phyloP scores from a whole-genome alignment of 257 asterid genomes.

The Plantago elongata region DNA sequence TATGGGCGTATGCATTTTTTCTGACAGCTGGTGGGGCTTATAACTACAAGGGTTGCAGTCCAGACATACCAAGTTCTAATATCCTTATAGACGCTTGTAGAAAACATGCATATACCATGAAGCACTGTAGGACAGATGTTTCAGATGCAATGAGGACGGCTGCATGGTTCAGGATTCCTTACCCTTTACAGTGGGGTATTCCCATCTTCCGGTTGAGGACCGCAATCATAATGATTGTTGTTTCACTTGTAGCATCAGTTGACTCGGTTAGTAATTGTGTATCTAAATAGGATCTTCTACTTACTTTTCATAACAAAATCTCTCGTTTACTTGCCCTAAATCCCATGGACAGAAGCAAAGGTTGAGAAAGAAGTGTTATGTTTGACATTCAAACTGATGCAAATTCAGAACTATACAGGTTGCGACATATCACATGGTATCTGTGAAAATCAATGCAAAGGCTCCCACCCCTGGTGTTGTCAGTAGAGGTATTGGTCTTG shows the following conservation, averaged over 20 bases:
- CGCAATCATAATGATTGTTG: constrained; percentile 75
- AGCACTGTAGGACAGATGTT: constrained; percentile 93
- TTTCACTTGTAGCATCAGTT: constrained; percentile 73
- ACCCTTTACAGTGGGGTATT: constrained; percentile 96
- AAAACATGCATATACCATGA: constrained; percentile 92
- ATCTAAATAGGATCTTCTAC: not conserved
- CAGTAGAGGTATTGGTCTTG: constrained; percentile 87
- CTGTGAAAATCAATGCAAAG: constrained; percentile 55
- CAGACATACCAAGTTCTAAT: constrained; percentile 82
- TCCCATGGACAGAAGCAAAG: too few species aligned
- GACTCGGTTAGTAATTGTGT: constrained; percentile 69
- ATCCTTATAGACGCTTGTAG: constrained; percentile 76
- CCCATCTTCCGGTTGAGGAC: constrained; percentile 86
- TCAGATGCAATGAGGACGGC: constrained; percentile 92
- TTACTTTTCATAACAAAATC: not conserved
- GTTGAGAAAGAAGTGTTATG: not conserved
- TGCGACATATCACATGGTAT: constrained; percentile 81
- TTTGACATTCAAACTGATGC: constrained; percentile 17
- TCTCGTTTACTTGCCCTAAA: too few species aligned
- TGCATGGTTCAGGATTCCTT: constrained; percentile 92
- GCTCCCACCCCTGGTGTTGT: constrained; percentile 89
- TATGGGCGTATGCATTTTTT: constrained; percentile 93
- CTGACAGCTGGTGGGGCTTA: constrained; percentile 97
- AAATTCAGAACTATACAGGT: constrained; percentile 38
- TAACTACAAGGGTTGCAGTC: constrained; percentile 81